Conservation (phyloP, 1,139 yeast genomes). For the Candida anutae region DNA sequence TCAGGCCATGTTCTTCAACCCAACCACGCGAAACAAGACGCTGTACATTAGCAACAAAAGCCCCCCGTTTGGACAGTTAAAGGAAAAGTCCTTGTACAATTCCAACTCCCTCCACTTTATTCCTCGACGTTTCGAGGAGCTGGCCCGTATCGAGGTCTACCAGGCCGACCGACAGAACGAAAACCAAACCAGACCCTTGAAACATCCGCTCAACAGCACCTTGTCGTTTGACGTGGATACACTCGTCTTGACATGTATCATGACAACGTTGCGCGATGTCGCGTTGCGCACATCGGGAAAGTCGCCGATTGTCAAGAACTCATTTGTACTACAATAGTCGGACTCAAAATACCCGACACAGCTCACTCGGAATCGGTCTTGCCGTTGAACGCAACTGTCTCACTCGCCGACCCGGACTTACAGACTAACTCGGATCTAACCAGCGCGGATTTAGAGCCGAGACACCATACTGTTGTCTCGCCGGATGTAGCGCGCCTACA, state of each 20-base stretch:
- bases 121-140: constrained; percentile 29
- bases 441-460: too few relatives aligned
- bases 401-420: too few relatives aligned
- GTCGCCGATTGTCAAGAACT: too few relatives aligned
- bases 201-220: constrained; percentile 17
- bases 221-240: constrained; percentile 26
- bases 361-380: too few relatives aligned
- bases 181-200: constrained; percentile 18
- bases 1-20: not conserved
- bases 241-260: constrained; percentile 23
- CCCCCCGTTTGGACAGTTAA: constrained; percentile 36
- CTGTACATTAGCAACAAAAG: constrained; percentile 22
- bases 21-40: constrained; percentile 3
- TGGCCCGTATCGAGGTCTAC: constrained; percentile 29
- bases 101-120: constrained; percentile 9
- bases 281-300: too few relatives aligned
- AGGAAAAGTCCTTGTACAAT: constrained; percentile 12
- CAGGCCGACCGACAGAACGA: too few relatives aligned
- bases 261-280: constrained; percentile 27
- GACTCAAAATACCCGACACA: too few relatives aligned
- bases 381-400: too few relatives aligned
- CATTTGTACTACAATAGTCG: too few relatives aligned
- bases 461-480: too few relatives aligned
- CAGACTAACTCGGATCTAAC: too few relatives aligned
- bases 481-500: too few relatives aligned